These are phyloP conservation scores for Trametes punicea DNA, from an alignment of 768 basidiomycete species.

Conservation along the genomic window DNA sequence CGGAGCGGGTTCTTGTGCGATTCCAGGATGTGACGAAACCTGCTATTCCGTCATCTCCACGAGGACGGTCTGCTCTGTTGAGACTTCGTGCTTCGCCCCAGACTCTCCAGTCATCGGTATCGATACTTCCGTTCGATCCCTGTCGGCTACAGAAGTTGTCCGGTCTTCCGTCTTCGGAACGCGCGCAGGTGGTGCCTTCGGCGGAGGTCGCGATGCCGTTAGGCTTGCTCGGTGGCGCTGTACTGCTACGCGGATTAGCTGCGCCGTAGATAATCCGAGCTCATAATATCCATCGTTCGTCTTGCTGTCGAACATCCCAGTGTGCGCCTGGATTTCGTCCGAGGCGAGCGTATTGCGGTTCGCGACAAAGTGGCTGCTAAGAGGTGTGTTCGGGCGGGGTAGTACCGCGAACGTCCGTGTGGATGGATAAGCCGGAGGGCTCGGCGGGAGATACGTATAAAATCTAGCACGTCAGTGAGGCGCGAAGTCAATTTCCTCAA, in stretches of 20 bases:
- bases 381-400: conserved; percentile 49
- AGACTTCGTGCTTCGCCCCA: not conserved
- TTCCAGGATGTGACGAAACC: not conserved
- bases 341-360: conserved; percentile 62
- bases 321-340: conserved; percentile 85
- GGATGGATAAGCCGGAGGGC: conserved; percentile 50
- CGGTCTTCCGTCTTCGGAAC: not conserved
- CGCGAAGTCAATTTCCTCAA: not conserved
- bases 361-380: conserved; percentile 55
- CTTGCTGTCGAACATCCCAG: conserved; percentile 77
- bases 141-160: not conserved
- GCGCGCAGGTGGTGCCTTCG: not conserved
- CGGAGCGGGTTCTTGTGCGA: not conserved
- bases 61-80: not conserved
- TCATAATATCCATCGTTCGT: conserved; percentile 91
- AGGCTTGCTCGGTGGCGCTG: conserved; percentile 16
- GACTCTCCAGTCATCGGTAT: not conserved
- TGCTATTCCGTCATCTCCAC: not conserved
- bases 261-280: conserved; percentile 66
- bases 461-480: conserved; percentile 47
- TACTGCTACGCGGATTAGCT: conserved; percentile 58
- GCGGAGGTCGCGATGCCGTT: not conserved
- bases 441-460: conserved; percentile 74
- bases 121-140: not conserved
- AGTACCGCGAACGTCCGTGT: conserved; percentile 77